Conservation (phyloP, 2,329 filamentous ascomycete species). For the Pyrenochaeta sp. region DNA sequence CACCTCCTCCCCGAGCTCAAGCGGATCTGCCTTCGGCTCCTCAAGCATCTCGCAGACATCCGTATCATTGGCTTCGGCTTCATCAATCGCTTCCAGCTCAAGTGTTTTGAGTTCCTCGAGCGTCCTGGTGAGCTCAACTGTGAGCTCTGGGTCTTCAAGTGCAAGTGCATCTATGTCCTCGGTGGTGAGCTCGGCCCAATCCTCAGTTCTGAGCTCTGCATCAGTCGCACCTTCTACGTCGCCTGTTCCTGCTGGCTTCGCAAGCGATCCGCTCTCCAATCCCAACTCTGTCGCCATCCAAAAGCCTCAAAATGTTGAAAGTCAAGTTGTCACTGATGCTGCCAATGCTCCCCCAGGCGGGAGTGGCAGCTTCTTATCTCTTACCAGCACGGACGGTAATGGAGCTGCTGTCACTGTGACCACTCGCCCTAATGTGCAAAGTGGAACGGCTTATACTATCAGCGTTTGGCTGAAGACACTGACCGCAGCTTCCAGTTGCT, state of each 20-base stretch:
- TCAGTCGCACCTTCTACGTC: not conserved
- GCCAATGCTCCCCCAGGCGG: slow-evolving; percentile 4
- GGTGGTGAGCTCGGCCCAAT: no score
- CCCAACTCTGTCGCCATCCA: not conserved
- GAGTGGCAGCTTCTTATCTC: slow-evolving; percentile 3
- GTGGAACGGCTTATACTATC: not conserved
- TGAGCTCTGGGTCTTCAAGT: no score
- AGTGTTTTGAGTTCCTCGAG: no score
- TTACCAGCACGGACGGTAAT: not conserved
- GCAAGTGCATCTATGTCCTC: no score
- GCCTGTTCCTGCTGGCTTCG: not conserved
- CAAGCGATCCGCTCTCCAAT: not conserved
- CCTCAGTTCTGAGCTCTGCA: no score
- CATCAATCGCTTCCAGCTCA: not conserved
- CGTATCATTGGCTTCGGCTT: not conserved
- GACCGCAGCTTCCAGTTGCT: not conserved
- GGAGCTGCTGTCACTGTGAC: not conserved
- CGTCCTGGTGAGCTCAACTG: not conserved
- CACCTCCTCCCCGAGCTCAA: not conserved
- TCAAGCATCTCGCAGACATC: not conserved
- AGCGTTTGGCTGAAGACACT: not conserved
- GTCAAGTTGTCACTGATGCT: not conserved
- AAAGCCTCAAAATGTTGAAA: not conserved
- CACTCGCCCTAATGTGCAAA: not conserved
- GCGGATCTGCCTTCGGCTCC: not conserved